Base-by-base conservation (phyloP, 257 asterid genomes). In the Solanum habrochaites region DNA sequence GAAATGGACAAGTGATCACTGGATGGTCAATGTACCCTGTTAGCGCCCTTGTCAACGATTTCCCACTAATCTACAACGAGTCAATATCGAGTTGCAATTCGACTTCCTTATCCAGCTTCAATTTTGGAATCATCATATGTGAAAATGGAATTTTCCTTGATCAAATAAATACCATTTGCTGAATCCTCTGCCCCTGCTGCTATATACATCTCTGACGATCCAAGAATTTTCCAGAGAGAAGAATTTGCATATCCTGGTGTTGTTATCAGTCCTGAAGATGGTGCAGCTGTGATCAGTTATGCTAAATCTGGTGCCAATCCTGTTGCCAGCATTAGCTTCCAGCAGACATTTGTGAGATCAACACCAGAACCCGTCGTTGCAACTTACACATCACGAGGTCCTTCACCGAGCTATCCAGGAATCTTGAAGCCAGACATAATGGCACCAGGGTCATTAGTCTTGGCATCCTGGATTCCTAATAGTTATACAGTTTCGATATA, bases 351-450 rank as follows among this genome's bases (percentile, higher is more conserved):
- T 8, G 16, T 94, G 1, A 95, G 98, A 5, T 80, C 78, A 31
- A 87, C 77, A 20, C 90, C 95, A 8, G 94, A 95, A 16, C 98
- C 96, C 2, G 92, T 90, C 2, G 91, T 93, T 31, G 89, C 98
- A 2, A 35, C 67, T 0, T 90, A 90, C 29, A 64, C 94, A 2
- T 92, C 93, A 1, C 71, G 94, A 64, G 98, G 98, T 10, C 96
- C 96, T 0, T 87, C 92, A 1, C 86, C 86, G 4, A 89, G 89
- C 91, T 94, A 84, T 42, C 94, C 89, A 1, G 91, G 90, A 29
- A 87, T 93, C n/a, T 43, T 91, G 89, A 94, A 93, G 89, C 95
- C 96, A 5, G 96, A 94, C 64, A 52, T 93, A 13, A 89, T 92
- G 93, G 93, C 95, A 12, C 95, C 96, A 0, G 95, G 95, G 13